These are phyloP conservation scores for Exophiala viscosa DNA, from an alignment of 2,329 filamentous ascomycete genomes.

Conservation along the genomic window DNA sequence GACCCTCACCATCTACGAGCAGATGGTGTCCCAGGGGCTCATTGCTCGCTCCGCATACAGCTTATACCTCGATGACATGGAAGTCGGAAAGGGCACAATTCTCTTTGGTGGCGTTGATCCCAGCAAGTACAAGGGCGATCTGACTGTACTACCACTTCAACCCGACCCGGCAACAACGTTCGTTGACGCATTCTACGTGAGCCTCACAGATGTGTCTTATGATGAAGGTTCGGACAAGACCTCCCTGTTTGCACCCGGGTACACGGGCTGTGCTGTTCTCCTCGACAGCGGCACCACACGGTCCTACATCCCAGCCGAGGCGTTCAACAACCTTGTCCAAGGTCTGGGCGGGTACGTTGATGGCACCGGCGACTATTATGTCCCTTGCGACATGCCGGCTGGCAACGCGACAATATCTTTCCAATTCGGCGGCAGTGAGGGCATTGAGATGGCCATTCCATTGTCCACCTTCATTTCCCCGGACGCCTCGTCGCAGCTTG, in stretches of 20 bases:
- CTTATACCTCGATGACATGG: conserved; percentile 43
- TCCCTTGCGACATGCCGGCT: not conserved
- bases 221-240: not conserved
- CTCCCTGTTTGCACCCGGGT: not conserved
- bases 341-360: not conserved
- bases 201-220: not conserved
- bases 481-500: not conserved
- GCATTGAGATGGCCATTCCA: not conserved
- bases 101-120: conserved; percentile 79
- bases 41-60: conserved; percentile 46
- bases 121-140: conserved; percentile 63
- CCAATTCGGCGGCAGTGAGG: not conserved
- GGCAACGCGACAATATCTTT: not conserved
- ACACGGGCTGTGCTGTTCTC: not conserved
- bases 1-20: conserved; percentile 61
- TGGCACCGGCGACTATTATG: not conserved
- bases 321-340: not conserved
- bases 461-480: not conserved
- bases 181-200: not conserved
- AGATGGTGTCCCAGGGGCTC: conserved; percentile 55
- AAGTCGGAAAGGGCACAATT: conserved; percentile 64
- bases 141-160: conserved; percentile 59
- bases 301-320: not conserved
- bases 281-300: not conserved
- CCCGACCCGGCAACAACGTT: not conserved